Evolutionary conservation across 2,329 filamentous ascomycete genomes (phyloP), one percentile per base, ranked within the genome.

Genomic region (Trichoderma brevicompactum): DNA sequence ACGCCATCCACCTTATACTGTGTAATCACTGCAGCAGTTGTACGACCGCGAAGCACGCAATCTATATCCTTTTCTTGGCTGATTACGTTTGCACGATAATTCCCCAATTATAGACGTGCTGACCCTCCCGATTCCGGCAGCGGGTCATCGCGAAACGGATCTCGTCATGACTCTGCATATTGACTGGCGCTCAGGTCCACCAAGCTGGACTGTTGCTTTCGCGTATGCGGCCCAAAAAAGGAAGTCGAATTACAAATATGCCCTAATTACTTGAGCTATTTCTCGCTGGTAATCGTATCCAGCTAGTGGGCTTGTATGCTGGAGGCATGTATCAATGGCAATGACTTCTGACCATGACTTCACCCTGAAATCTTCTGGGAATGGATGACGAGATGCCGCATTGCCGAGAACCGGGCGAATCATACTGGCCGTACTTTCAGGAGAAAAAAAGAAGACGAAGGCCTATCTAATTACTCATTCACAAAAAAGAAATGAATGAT

Each of bases 61-160:
- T 63, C 19, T 46, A 23, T 10, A 1, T 43, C 8, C 34, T 46
- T 43, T 38, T 53, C 49, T 36, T 63, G 48, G 58, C 58, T 53
- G 36, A 52, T 62, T 62, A 53, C 38, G 38, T 44, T 52, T 62
- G 12, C 58, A 34, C 43, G n/a, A 28, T 43, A 36, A 53, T 23
- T 52, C 48, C n/a, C 41, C 17, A 19, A 28, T 23, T 43, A 17
- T 44, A 19, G 17, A 34, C 41, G 12, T 19, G 49, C 38, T 46
- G 28, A 54, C 41, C 19, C 19, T 38, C 48, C 36, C 23, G 19
- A 54, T 54, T 54, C 36, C 40, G 40, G 38, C 28, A 40, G 60
- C 49, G 60, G 60, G 60, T 63, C 60, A 54, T 63, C 60, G 60
- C 60, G 15, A 60, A 46, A 53, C 60, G 60, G 60, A 63, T 63